These are phyloP conservation scores for Aspergillus bridgeri DNA, from an alignment of 495 filamentous ascomycete species.

Conservation along the genomic window DNA sequence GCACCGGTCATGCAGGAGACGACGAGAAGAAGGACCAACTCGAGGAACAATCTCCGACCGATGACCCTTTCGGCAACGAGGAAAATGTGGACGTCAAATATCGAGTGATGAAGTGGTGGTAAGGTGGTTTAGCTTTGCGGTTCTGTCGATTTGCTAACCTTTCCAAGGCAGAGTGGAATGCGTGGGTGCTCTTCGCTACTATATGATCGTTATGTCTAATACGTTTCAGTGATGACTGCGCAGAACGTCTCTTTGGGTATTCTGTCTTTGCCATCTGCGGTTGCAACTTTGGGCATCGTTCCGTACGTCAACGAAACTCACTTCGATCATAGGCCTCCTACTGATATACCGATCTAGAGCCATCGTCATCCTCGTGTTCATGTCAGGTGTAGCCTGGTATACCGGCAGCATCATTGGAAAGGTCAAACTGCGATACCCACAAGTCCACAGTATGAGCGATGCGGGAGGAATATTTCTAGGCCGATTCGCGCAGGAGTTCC, in stretches of 20 bases:
- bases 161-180: slow-evolving; percentile 33
- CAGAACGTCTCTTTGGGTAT: slow-evolving; percentile 65
- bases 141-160: not conserved
- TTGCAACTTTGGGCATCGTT: slow-evolving; percentile 61
- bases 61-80: slow-evolving; percentile 44
- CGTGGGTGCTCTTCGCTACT: slow-evolving; percentile 18
- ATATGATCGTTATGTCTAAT: not conserved
- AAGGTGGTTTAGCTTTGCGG: not conserved
- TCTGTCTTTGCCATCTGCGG: slow-evolving; percentile 60
- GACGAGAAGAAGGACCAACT: not conserved
- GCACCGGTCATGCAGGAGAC: not conserved
- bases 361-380: slow-evolving; percentile 53
- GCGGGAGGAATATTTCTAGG: slow-evolving; percentile 66
- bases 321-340: not conserved
- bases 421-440: slow-evolving; percentile 34
- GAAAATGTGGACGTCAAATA: slow-evolving; percentile 40
- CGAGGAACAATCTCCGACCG: not conserved
- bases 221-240: slow-evolving; percentile 53
- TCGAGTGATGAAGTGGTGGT: slow-evolving; percentile 47
- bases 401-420: slow-evolving; percentile 36
- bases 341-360: slow-evolving; percentile 12
- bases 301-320: slow-evolving; percentile 23
- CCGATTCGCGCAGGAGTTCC: slow-evolving; percentile 57
- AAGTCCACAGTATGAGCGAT: slow-evolving; percentile 68
- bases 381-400: slow-evolving; percentile 63